Conservation (phyloP, 176 grass and related monocot genomes). For the Saccharum spontaneum region DNA sequence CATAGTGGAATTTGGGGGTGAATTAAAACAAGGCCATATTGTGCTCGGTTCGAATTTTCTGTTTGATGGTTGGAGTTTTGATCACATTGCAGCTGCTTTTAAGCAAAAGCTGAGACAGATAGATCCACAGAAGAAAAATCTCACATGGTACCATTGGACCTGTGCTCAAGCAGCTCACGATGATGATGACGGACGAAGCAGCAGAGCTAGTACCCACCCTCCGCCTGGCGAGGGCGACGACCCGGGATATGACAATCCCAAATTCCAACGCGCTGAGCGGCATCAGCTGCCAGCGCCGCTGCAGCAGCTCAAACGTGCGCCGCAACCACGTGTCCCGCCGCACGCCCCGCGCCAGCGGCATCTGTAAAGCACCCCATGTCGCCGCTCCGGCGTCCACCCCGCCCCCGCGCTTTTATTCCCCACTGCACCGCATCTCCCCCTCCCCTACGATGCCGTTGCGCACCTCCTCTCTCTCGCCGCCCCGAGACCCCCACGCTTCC, state of each 20-base stretch:
- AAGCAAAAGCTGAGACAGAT: background rate
- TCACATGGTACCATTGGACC: background rate
- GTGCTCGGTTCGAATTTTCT: background rate
- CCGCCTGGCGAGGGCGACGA: background rate
- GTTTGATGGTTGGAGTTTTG: background rate
- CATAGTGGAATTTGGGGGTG: too few relatives aligned
- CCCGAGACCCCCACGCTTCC: background rate
- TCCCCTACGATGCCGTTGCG: slow-evolving; percentile 35
- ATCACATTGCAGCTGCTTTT: background rate
- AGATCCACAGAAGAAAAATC: background rate
- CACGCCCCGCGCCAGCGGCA: slow-evolving; percentile 12
- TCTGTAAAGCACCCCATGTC: slow-evolving; percentile 45
- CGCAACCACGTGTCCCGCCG: slow-evolving; percentile 36
- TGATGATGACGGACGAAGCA: background rate
- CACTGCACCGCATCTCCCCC: slow-evolving; percentile 8
- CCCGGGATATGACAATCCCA: slow-evolving; percentile 7
- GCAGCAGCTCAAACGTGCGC: slow-evolving; percentile 45
- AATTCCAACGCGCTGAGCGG: slow-evolving; percentile 30
- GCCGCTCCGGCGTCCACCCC: slow-evolving; percentile 27
- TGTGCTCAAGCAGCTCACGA: background rate
- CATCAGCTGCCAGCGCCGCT: slow-evolving; percentile 37
- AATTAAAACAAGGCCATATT: too few relatives aligned
- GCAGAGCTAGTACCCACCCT: background rate
- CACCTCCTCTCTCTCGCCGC: slow-evolving; percentile 4
- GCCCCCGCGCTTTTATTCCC: slow-evolving; percentile 53